Evolutionary conservation across 202 grass and related monocot species (phyloP).

Genomic region (Brachypodium distachyon): DNA sequence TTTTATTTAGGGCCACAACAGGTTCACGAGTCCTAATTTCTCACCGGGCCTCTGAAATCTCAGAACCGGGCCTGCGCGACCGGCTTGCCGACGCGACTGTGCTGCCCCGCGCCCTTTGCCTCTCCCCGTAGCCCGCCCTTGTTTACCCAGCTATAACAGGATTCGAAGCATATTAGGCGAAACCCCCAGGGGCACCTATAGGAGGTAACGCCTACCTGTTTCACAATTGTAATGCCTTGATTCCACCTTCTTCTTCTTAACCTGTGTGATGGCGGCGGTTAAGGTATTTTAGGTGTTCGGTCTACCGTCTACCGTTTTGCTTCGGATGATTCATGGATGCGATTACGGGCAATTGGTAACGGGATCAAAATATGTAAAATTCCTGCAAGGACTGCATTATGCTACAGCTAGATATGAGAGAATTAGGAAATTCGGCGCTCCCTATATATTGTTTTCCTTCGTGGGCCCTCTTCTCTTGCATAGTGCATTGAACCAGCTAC

Average conservation of each 20-base stretch:
- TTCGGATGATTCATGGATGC: background rate
- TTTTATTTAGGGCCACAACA: too few species aligned
- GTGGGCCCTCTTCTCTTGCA: too few species aligned
- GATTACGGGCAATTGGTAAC: background rate
- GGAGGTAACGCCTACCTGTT: background rate
- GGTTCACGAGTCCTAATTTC: too few species aligned
- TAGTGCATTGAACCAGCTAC: too few species aligned
- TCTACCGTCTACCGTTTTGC: background rate
- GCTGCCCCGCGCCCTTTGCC: too few species aligned
- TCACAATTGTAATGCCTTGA: background rate
- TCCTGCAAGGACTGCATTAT: background rate
- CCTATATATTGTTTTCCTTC: background rate
- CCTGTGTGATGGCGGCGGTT: background rate
- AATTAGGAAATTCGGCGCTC: background rate
- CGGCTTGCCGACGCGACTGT: too few species aligned
- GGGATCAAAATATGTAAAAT: background rate
- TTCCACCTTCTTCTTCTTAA: background rate
- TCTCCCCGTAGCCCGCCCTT: too few species aligned
- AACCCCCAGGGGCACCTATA: too few species aligned
- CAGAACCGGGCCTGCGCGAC: too few species aligned
- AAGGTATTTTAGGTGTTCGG: background rate
- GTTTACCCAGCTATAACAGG: too few species aligned
- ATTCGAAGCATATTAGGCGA: too few species aligned
- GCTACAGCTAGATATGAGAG: background rate
- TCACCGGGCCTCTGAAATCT: too few species aligned